phyloP scores from a whole-genome alignment of 1,284 basidiomycete genomes.

The Rhodotorula sp. region DNA sequence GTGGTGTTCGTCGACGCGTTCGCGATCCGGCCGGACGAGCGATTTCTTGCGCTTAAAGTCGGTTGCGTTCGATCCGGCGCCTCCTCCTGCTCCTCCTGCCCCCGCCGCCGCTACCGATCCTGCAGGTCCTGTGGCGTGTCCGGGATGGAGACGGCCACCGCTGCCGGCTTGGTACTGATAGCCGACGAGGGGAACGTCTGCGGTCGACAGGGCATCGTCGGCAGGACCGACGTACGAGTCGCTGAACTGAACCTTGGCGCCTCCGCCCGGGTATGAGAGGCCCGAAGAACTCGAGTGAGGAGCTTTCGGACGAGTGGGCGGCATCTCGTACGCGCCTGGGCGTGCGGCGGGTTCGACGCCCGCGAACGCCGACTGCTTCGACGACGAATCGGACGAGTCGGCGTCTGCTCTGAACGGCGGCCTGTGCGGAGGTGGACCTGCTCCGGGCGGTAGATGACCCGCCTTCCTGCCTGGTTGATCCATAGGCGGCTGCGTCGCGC shows the following conservation, averaged over 20 bases:
- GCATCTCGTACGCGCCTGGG: neutral
- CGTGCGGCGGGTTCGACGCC: neutral
- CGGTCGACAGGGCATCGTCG: constrained; percentile 10
- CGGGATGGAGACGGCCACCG: neutral
- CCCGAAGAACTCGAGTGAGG: neutral
- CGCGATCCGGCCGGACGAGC: constrained; percentile 87
- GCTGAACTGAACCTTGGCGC: constrained; percentile 27
- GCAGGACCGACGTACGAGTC: neutral
- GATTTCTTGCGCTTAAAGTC: constrained; percentile 67
- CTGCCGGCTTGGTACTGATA: constrained; percentile 2
- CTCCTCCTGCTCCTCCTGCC: neutral
- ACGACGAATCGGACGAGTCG: neutral
- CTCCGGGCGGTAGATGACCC: neutral
- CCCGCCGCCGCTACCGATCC: neutral
- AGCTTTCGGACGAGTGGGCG: neutral
- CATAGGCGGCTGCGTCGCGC: neutral
- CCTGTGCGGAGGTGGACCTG: neutral
- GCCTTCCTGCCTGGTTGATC: neutral
- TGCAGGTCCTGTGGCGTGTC: neutral
- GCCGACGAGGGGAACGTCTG: constrained; percentile 28
- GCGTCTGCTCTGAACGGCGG: neutral
- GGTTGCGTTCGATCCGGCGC: constrained; percentile 1
- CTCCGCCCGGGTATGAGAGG: neutral
- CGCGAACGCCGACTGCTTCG: neutral
- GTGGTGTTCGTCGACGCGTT: constrained; percentile 94